Evolutionary conservation across 1,139 yeast genomes (phyloP).

Genomic region (Pichia sp.): DNA sequence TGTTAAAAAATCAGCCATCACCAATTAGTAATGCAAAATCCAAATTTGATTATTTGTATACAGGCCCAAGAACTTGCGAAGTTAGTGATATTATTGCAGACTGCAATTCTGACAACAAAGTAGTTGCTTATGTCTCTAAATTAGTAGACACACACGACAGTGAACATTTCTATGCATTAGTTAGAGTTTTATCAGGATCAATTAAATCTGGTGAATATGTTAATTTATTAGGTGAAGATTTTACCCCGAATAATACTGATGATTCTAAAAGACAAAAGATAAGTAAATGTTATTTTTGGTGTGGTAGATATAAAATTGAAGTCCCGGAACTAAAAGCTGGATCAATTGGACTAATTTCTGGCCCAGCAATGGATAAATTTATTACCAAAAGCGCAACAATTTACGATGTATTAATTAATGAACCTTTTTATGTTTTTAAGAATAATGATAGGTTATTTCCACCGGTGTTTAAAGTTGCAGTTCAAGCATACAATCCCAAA

Average conservation of each 20-base stretch:
- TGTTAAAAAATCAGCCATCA: constrained; percentile 36
- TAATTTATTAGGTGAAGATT: constrained; percentile 53
- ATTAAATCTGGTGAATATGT: constrained; percentile 44
- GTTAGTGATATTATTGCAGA: constrained; percentile 19
- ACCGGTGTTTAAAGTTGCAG: constrained; percentile 72
- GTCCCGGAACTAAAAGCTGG: constrained; percentile 57
- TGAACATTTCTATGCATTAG: constrained; percentile 44
- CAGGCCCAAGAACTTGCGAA: constrained; percentile 14
- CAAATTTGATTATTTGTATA: constrained; percentile 23
- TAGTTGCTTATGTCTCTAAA: constrained; percentile 58
- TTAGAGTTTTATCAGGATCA: constrained; percentile 57
- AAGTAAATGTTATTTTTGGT: constrained; percentile 50
- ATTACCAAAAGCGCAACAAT: constrained; percentile 59
- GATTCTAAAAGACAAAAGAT: constrained; percentile 34
- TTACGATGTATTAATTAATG: constrained; percentile 26
- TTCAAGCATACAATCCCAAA: constrained; percentile 75
- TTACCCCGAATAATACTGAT: constrained; percentile 47
- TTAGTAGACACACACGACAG: constrained; percentile 49
- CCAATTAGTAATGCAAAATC: constrained; percentile 34
- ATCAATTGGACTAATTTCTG: constrained; percentile 58
- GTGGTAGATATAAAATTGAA: constrained; percentile 64
- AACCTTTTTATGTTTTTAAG: constrained; percentile 31
- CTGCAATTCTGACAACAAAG: constrained; percentile 37
- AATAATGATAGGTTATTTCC: constrained; percentile 41
- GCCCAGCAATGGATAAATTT: constrained; percentile 43